Evolutionary conservation across 345 rosid species (phyloP).

Genomic region (Adansonia digitata): DNA sequence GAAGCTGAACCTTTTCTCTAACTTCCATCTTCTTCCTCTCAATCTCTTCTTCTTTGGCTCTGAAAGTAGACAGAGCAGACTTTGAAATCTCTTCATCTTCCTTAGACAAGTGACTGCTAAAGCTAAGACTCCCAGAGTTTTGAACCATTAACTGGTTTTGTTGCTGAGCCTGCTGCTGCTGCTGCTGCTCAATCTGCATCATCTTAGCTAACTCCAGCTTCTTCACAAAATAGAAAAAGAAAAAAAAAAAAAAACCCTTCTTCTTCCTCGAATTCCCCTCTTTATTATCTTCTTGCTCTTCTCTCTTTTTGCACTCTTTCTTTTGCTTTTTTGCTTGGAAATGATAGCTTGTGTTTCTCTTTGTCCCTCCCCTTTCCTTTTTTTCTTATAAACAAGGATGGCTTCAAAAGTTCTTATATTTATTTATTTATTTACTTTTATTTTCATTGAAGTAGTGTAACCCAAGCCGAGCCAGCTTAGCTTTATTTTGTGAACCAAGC

Average conservation of each 20-base stretch:
- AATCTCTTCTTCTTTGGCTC: constrained; percentile 95
- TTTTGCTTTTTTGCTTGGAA: constrained; percentile 27
- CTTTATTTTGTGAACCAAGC: not conserved
- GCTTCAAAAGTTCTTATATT: not conserved
- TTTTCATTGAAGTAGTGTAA: not conserved
- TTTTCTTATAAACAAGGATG: not conserved
- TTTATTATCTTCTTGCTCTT: constrained; percentile 7
- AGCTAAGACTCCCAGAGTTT: constrained; percentile 72
- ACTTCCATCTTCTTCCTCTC: constrained; percentile 84
- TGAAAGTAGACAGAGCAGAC: constrained; percentile 82
- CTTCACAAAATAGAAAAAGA: constrained; percentile 11
- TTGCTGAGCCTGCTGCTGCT: constrained; percentile 29
- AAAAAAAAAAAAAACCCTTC: constrained; percentile 27
- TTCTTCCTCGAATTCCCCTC: constrained; percentile 26
- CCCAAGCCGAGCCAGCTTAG: not conserved
- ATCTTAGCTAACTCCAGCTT: constrained; percentile 23
- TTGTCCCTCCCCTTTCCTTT: constrained; percentile 9
- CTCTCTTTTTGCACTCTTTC: constrained; percentile 5
- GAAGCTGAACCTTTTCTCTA: constrained; percentile 74
- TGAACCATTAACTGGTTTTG: constrained; percentile 55
- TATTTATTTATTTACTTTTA: not conserved
- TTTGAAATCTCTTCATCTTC: constrained; percentile 95
- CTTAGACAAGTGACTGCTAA: constrained; percentile 76
- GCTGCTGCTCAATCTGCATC: constrained; percentile 41
- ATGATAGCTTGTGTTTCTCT: constrained; percentile 20